Percentiles rank a stretch among this genome's conserved stretches.
Conservation (phyloP, 2,329 filamentous ascomycete species). For the Neofusicoccum cordaticola region DNA sequence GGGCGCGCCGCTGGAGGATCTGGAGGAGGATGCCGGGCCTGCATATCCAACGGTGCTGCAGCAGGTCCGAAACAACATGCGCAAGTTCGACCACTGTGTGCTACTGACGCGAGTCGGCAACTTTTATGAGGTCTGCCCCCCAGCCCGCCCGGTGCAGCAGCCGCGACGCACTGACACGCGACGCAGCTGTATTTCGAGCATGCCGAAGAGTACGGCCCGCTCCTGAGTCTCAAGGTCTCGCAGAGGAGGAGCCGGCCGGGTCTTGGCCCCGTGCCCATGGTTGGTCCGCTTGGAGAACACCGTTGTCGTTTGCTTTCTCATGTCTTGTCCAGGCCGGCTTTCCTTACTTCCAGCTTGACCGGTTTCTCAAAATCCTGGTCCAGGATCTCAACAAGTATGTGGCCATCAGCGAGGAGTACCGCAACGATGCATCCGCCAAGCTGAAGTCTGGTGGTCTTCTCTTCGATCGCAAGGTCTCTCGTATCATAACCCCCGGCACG, state of each 20-base stretch:
- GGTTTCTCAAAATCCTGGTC: slow-evolving; percentile 88
- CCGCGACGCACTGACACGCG: not conserved
- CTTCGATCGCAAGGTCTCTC: slow-evolving; percentile 80
- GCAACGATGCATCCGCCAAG: slow-evolving; percentile 67
- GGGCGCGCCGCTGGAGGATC: slow-evolving; percentile 39
- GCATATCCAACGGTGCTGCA: slow-evolving; percentile 84
- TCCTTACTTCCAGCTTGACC: slow-evolving; percentile 86
- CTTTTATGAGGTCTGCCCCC: slow-evolving; percentile 96
- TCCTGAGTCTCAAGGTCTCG: slow-evolving; percentile 84
- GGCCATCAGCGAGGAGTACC: slow-evolving; percentile 90
- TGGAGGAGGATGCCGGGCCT: slow-evolving; percentile 47
- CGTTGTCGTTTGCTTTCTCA: slow-evolving; percentile 18
- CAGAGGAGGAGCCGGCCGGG: slow-evolving; percentile 68
- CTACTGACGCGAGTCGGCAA: slow-evolving; percentile 87
- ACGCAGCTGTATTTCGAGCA: slow-evolving; percentile 82
- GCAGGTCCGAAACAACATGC: slow-evolving; percentile 85
- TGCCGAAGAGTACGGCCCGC: slow-evolving; percentile 80
- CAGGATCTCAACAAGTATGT: slow-evolving; percentile 89
- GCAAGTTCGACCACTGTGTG: slow-evolving; percentile 85
- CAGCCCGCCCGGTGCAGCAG: slow-evolving; percentile 66
- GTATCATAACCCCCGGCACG: slow-evolving; percentile 90
- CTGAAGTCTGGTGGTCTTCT: slow-evolving; percentile 73
- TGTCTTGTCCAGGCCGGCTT: slow-evolving; percentile 69
- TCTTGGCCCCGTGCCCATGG: slow-evolving; percentile 75
- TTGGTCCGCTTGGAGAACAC: slow-evolving; percentile 38